Evolutionary conservation across 2,329 filamentous ascomycete genomes (phyloP).

Genomic region (Fusarium albosuccineum): DNA sequence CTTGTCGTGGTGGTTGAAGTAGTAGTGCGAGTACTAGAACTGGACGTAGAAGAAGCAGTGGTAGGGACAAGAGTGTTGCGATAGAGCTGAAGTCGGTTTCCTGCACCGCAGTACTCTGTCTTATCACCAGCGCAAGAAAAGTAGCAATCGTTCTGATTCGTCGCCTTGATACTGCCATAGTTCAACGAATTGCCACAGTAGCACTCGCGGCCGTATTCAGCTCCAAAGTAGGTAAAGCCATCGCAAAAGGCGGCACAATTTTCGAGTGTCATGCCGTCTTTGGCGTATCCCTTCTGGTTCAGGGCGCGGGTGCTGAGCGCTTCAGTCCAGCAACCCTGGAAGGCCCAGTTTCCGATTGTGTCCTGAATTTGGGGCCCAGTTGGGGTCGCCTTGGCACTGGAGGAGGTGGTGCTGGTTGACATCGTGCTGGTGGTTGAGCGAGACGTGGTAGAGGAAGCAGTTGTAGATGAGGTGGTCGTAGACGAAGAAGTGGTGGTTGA

Average conservation of each 20-base stretch:
- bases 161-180: slow-evolving; percentile 44
- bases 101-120: slow-evolving; percentile 53
- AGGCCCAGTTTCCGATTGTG: slow-evolving; percentile 47
- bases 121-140: slow-evolving; percentile 51
- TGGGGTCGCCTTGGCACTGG: slow-evolving; percentile 31
- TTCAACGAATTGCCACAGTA: slow-evolving; percentile 54
- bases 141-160: slow-evolving; percentile 51
- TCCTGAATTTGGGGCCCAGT: slow-evolving; percentile 45
- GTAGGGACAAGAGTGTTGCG: slow-evolving; percentile 21
- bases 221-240: slow-evolving; percentile 49
- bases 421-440: slow-evolving; percentile 9
- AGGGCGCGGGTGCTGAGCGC: slow-evolving; percentile 50
- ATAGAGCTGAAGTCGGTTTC: slow-evolving; percentile 52
- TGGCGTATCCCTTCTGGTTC: slow-evolving; percentile 43
- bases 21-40: slow-evolving; percentile 12
- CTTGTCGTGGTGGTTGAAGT: slow-evolving; percentile 24
- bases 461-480: neutral
- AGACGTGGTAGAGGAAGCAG: neutral
- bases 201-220: slow-evolving; percentile 55
- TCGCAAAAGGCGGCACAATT: slow-evolving; percentile 49
- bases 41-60: slow-evolving; percentile 10
- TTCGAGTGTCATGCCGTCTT: slow-evolving; percentile 54
- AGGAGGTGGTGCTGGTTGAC: slow-evolving; percentile 38
- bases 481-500: neutral
- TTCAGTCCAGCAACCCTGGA: slow-evolving; percentile 56